These are phyloP conservation scores for Mesembryanthemum crystallinum DNA, from an alignment of 148 eudicot species.

Conservation along the genomic window DNA sequence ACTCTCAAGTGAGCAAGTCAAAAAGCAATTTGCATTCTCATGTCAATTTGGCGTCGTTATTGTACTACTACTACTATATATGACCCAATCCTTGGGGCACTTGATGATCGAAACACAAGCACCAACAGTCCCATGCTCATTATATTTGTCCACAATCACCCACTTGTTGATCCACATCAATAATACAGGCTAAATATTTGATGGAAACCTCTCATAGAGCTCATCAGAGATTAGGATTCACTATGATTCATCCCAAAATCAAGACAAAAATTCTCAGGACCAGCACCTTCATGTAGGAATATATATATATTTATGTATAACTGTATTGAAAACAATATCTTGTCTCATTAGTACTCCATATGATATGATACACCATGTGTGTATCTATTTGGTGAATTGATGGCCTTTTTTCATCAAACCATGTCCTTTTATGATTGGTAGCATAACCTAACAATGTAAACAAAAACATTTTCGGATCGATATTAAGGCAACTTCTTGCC, in stretches of 20 bases:
- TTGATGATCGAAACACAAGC: not conserved
- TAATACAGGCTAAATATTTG: not conserved
- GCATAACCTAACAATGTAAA: too few species aligned
- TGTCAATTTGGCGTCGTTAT: too few species aligned
- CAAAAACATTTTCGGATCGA: not conserved
- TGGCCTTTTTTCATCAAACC: not conserved
- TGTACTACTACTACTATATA: too few species aligned
- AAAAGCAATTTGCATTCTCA: constrained; percentile 2
- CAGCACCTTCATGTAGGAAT: too few species aligned
- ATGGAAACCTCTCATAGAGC: not conserved
- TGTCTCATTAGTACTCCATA: too few species aligned
- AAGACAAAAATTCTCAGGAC: too few species aligned
- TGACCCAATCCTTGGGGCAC: too few species aligned
- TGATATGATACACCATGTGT: too few species aligned
- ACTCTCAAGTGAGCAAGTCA: not conserved
- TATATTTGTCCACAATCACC: not conserved
- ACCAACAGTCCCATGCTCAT: not conserved
- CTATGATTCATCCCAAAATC: too few species aligned
- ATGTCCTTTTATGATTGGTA: too few species aligned
- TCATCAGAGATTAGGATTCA: not conserved
- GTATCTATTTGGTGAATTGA: not conserved
- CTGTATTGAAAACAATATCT: too few species aligned
- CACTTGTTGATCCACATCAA: constrained; percentile 6
- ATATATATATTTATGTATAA: too few species aligned
- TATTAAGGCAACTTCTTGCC: not conserved